A percentile compares a stretch with the other conserved stretches of the same genome.
phyloP scores from a whole-genome alignment of 2,329 filamentous ascomycete species.

The Cryphonectria nitschkei region DNA sequence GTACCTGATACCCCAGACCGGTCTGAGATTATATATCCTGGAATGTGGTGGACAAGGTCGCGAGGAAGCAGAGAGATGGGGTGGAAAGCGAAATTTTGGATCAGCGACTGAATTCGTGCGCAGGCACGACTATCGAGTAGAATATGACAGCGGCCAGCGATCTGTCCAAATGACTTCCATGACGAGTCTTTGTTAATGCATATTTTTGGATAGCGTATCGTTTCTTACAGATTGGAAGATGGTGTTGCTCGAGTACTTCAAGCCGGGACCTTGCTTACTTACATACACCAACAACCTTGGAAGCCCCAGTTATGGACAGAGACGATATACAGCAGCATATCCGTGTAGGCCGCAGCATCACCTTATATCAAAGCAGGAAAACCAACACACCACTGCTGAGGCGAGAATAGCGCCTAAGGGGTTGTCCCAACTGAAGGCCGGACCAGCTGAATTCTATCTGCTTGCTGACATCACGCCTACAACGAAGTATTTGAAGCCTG shows the following conservation, averaged over 20 bases:
- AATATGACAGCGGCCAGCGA: neutral
- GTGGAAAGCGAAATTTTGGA: neutral
- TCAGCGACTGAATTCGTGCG: neutral
- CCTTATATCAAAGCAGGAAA: too few species aligned
- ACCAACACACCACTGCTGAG: neutral
- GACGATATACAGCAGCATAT: too few species aligned
- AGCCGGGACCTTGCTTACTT: neutral
- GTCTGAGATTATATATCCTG: neutral
- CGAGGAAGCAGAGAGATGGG: neutral
- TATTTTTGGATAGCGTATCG: neutral
- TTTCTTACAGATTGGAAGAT: neutral
- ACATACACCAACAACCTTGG: neutral
- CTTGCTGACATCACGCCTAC: neutral
- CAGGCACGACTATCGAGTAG: neutral
- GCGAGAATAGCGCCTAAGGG: neutral
- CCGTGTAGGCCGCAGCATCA: too few species aligned
- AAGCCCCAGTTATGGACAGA: too few species aligned
- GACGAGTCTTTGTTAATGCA: neutral
- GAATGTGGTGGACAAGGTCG: neutral
- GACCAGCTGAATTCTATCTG: neutral
- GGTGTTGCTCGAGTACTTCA: neutral
- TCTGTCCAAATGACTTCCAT: neutral
- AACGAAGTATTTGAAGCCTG: neutral
- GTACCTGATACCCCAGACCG: constrained; percentile 19
- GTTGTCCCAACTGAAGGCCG: too few species aligned